Evolutionary conservation across 495 filamentous ascomycete genomes (phyloP), one percentile per base, ranked within the genome.

Genomic region (Friedmanniomyces simplex): DNA sequence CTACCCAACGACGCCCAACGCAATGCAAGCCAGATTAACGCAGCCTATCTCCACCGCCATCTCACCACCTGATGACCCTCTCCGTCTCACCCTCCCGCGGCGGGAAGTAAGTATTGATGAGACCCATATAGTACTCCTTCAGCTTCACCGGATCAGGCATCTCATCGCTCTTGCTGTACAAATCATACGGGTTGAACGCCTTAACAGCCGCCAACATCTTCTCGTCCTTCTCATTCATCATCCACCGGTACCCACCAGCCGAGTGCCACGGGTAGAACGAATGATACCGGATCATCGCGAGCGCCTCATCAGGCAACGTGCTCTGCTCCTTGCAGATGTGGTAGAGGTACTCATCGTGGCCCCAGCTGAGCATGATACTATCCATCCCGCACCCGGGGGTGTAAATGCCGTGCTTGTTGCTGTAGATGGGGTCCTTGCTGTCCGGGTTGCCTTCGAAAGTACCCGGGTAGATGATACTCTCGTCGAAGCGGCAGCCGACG

Each of bases 331-430:
- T 87, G 63, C 83, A 77, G 42, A 95, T 82, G 61, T 88, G 83
- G 71, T 93, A 94, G 42, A 95, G 76, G 65, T 91, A 95, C 72
- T 95, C 89, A 62, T 95, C 88, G 63, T 95, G 89, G 25, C 89
- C 89, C 89, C 89, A 94, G 53, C 83, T 88, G 55, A 95, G 77
- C 82, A 95, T 89, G 49, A 95, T 73, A 59, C 87, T 88, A 61
- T 89, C 85, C 13, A 94, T 70, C 1, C 89, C 89, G 59, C 86
- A 90, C 2, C 83, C 81, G 6, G 81, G 78, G 1, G 72, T 73
- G 69, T 95, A 95, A 58, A 95, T 90, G 21, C 89, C 89, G 61
- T 82, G 73, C 67, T 83, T 74, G 24, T 82, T 83, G 62, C 80
- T 74, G 68, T 88, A 94, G 50, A 91, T 76, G 0, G 72, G 64